Base-by-base conservation (phyloP, 257 asterid species). In the Lithospermum erythrorhizon region DNA sequence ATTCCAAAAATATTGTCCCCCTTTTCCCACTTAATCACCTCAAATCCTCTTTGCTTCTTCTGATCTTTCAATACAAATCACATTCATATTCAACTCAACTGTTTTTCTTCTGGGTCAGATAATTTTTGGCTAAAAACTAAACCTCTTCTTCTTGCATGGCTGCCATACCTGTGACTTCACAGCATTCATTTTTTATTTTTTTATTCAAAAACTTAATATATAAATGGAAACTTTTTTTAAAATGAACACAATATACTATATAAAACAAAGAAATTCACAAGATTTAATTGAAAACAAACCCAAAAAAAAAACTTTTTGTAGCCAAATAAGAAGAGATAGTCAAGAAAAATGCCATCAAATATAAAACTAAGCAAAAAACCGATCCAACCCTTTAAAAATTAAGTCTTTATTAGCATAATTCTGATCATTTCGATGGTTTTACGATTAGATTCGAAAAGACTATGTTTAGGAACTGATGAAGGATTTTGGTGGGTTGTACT, bases 91-190 rank as follows among this genome's bases (percentile, higher is more conserved):
- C 17, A 18, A 19, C n/a, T 17, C 22, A 14, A 19, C 3, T 19
- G 27, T 30, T 59, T 6, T 62, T 53, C 21, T 41, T 5, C n/a
- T 14, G 15, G 21, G 8, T 20, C 57, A n/a, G 52, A 53, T 32
- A 57, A 45, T 32, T 66, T 49, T 53, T 22, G 65, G 51, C 63
- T 51, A 51, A 58, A 62, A 76, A 53, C 77, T 80, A 85, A 55
- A 78, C 77, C 91, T 82, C 89, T 89, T 89, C 91, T 89, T 89
- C 76, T 89, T 89, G 69, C 95, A 86, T 69, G 95, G 97, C 58
- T 89, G 97, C 97, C 97, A 89, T 51, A 89, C 94, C 69, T 84
- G 97, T 54, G 95, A 86, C 89, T 89, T 89, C 6, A 61, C 72
- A 49, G 79, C 70, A 70, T 55, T 86, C 97, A 83, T 86, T 70